Conservation (phyloP, 164 flowering plant genomes). For the Annona squamosa region DNA sequence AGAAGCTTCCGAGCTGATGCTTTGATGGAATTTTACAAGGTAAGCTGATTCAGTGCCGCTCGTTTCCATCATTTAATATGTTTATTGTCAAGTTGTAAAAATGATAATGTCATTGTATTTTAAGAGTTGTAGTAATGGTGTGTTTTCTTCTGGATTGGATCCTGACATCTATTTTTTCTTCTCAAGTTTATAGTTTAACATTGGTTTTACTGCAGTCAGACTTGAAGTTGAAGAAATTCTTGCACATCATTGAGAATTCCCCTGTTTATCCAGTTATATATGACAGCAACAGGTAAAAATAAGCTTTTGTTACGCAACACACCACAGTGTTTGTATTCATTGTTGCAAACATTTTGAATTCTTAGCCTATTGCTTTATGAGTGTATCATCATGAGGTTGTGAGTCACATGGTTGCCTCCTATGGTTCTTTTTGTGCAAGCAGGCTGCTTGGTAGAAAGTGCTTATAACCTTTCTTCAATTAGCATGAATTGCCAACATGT, state of each 20-base stretch:
- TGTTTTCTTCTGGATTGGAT: not conserved
- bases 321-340: not conserved
- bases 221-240: constrained; percentile 84
- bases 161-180: not conserved
- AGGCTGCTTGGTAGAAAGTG: not conserved
- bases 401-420: not conserved
- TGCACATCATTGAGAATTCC: constrained; percentile 88
- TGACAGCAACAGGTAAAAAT: constrained; percentile 64
- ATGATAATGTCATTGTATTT: not conserved
- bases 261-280: constrained; percentile 82
- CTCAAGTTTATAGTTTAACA: constrained; percentile 5
- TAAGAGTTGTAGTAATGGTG: not conserved
- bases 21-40: constrained; percentile 88
- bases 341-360: not conserved
- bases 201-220: constrained; percentile 57
- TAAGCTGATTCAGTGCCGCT: constrained; percentile 22
- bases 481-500: not conserved
- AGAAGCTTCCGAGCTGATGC: constrained; percentile 82
- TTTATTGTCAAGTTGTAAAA: not conserved
- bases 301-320: not conserved
- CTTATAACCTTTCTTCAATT: not conserved
- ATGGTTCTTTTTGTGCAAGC: not conserved
- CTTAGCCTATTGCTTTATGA: not conserved
- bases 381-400: no score
- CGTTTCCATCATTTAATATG: not conserved